Percentiles rank a stretch among this genome's conserved stretches.
Evolutionary conservation across 139 green algal genomes (phyloP).

Genomic region (Yamagishiella unicocca): DNA sequence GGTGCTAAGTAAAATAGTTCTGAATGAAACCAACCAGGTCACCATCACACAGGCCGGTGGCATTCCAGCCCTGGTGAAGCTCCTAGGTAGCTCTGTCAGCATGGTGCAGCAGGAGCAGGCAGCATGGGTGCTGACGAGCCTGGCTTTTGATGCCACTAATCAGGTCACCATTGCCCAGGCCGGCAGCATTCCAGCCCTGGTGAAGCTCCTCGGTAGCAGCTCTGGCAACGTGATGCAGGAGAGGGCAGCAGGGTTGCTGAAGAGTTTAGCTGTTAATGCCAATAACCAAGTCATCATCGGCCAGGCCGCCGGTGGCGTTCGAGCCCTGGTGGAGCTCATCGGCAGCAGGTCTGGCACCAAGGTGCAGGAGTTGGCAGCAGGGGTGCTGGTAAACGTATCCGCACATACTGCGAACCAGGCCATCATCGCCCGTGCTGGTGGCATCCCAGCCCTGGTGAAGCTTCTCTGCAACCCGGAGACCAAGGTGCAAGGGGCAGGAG

Average conservation of each 20-base stretch:
- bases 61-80: neutral
- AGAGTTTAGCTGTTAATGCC: neutral
- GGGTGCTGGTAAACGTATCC: neutral
- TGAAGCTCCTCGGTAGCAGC: neutral
- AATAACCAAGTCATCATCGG: neutral
- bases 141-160: neutral
- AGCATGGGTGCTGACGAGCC: neutral
- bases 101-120: neutral
- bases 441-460: too few species aligned
- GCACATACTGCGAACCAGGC: neutral
- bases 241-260: neutral
- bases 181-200: neutral
- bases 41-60: neutral
- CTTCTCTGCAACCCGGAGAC: too few species aligned
- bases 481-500: too few species aligned
- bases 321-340: neutral
- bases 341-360: neutral
- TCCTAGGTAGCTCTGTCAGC: neutral
- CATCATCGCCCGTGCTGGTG: too few species aligned
- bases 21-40: neutral
- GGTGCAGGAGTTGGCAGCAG: neutral
- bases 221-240: neutral
- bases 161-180: neutral
- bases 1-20: neutral
- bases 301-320: neutral